These are phyloP conservation scores for Steccherinum ochraceum DNA, from an alignment of 768 basidiomycete genomes.

Conservation along the genomic window DNA sequence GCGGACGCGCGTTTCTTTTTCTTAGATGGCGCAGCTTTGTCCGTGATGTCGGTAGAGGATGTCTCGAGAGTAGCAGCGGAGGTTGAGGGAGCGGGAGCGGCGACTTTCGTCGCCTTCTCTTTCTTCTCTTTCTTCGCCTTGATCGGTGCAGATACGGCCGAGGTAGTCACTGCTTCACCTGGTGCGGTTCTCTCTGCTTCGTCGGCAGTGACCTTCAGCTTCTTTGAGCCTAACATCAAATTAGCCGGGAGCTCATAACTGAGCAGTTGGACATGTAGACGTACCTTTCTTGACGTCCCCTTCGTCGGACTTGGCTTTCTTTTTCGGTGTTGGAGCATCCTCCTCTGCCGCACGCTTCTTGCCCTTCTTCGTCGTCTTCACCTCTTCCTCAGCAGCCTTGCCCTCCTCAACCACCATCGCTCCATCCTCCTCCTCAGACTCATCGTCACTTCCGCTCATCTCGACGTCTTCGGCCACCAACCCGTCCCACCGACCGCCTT, in stretches of 20 bases:
- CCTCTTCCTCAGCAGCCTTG: slow-evolving; percentile 20
- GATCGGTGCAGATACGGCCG: background rate
- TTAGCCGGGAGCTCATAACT: no score
- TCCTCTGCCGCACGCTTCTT: slow-evolving; percentile 32
- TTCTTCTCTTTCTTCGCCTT: background rate
- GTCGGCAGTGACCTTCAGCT: no score
- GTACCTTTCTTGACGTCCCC: slow-evolving; percentile 13
- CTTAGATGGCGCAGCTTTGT: no score
- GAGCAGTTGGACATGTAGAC: no score
- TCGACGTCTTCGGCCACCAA: slow-evolving; percentile 22
- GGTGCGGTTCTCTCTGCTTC: background rate
- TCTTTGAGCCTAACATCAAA: no score
- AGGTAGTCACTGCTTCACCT: background rate
- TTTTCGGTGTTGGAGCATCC: slow-evolving; percentile 27
- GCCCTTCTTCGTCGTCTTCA: slow-evolving; percentile 15
- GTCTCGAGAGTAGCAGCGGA: no score
- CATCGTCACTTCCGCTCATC: slow-evolving; percentile 18
- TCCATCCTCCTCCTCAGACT: slow-evolving; percentile 13
- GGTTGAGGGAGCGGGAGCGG: background rate
- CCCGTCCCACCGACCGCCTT: slow-evolving; percentile 57
- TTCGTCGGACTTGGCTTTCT: slow-evolving; percentile 25
- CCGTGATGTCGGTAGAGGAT: no score
- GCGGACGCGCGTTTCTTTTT: no score
- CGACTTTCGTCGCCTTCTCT: background rate
- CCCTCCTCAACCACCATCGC: slow-evolving; percentile 23